These are phyloP conservation scores for Eucalyptus cladocalyx DNA, from an alignment of 345 rosid species.

Conservation along the genomic window DNA sequence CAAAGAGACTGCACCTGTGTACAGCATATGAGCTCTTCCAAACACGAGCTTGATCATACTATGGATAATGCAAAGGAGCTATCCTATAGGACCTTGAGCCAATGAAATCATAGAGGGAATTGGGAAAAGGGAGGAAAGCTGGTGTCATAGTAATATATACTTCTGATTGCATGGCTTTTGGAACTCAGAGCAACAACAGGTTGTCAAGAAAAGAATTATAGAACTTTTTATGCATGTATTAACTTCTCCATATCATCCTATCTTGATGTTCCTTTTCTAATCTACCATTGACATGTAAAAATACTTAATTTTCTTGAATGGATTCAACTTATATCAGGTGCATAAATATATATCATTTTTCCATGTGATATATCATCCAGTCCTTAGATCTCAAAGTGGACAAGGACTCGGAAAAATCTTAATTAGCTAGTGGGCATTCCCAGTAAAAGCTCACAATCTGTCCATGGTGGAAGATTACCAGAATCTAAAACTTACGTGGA, in stretches of 20 bases:
- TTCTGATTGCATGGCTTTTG: not conserved
- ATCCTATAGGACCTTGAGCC: not conserved
- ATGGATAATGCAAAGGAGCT: not conserved
- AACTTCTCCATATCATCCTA: not conserved
- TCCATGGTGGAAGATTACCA: not conserved
- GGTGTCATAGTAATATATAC: not conserved
- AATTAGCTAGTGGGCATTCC: not conserved
- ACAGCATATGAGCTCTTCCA: not conserved
- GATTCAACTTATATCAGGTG: not conserved
- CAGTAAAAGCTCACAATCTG: not conserved
- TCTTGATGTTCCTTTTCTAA: not conserved
- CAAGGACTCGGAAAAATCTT: not conserved
- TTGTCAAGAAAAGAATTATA: not conserved
- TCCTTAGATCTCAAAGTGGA: not conserved
- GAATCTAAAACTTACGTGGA: not conserved
- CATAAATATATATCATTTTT: not conserved
- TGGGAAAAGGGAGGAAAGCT: not conserved
- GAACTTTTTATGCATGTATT: not conserved
- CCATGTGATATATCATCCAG: not conserved
- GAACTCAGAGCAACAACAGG: not conserved
- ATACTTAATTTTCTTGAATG: not conserved
- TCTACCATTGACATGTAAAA: not conserved
- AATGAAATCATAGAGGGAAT: not conserved
- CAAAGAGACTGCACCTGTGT: not conserved
- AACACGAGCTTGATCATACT: rapidly evolving